A percentile compares a stretch with the other conserved stretches of the same genome.
These are phyloP conservation scores for Lupinus albus DNA, from an alignment of 306 rosid genomes.

Conservation along the genomic window DNA sequence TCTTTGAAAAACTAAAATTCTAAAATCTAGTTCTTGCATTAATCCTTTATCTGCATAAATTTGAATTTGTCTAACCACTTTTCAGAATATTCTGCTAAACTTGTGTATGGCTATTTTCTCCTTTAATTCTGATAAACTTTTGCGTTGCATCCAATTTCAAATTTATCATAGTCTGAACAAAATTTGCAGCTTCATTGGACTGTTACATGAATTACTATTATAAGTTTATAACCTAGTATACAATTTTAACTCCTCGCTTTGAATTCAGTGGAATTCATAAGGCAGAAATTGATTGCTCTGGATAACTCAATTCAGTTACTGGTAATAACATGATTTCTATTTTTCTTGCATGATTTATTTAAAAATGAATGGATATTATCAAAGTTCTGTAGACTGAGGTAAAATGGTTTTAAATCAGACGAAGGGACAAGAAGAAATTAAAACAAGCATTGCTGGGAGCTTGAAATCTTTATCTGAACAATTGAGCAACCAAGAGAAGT, in stretches of 20 bases:
- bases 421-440: slow-evolving; percentile 78
- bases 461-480: slow-evolving; percentile 69
- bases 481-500: slow-evolving; percentile 60
- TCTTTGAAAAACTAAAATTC: slow-evolving; percentile 23
- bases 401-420: slow-evolving; percentile 55
- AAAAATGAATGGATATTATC: slow-evolving; percentile 24
- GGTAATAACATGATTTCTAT: slow-evolving; percentile 55
- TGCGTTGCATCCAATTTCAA: slow-evolving; percentile 13
- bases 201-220: slow-evolving; percentile 5
- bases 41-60: slow-evolving; percentile 8
- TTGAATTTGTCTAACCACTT: slow-evolving; percentile 4
- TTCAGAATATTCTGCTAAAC: slow-evolving; percentile 27
- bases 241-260: slow-evolving; percentile 32
- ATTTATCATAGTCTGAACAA: slow-evolving; percentile 21
- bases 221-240: slow-evolving; percentile 25
- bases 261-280: slow-evolving; percentile 67
- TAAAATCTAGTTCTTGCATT: slow-evolving; percentile 7
- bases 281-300: slow-evolving; percentile 74
- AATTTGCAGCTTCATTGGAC: slow-evolving; percentile 3
- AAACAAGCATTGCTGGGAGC: slow-evolving; percentile 65
- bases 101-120: slow-evolving; percentile 7
- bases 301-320: slow-evolving; percentile 65
- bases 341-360: slow-evolving; percentile 37
- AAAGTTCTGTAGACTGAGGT: slow-evolving; percentile 39
- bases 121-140: slow-evolving; percentile 13